Conservation (phyloP, 306 rosid genomes). For the Fragaria vesca region DNA sequence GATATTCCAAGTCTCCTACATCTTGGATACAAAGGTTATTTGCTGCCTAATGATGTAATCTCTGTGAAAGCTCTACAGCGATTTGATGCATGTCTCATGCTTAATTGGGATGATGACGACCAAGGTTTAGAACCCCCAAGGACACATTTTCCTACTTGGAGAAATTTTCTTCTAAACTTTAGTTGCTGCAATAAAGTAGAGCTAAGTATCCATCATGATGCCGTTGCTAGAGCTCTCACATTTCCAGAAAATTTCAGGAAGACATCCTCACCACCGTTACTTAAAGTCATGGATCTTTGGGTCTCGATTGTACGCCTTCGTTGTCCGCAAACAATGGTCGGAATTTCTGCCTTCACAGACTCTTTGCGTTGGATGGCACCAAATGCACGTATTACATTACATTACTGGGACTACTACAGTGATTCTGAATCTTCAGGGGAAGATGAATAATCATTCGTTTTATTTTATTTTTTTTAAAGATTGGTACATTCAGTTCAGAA, state of each 20-base stretch:
- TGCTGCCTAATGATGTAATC: neutral
- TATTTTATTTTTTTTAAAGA: too few species aligned
- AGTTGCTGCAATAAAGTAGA: neutral
- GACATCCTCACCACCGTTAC: neutral
- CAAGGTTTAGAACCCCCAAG: neutral
- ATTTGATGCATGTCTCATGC: neutral
- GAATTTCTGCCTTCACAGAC: neutral
- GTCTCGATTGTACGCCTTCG: neutral
- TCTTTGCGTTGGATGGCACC: constrained; percentile 1
- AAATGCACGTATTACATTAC: neutral
- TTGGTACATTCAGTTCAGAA: neutral
- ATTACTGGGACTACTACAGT: neutral
- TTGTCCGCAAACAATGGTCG: neutral
- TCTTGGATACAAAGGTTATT: neutral
- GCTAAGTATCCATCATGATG: neutral
- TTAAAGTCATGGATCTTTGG: neutral
- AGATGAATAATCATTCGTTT: neutral
- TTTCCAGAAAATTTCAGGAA: neutral
- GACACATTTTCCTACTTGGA: neutral
- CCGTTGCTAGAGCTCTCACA: neutral
- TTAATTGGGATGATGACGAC: neutral
- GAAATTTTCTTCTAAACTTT: neutral
- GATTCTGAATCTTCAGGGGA: neutral
- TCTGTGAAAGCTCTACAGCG: neutral
- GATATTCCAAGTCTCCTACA: neutral